Conservation (phyloP, 176 grass and related monocot genomes). For the Carex parvula region DNA sequence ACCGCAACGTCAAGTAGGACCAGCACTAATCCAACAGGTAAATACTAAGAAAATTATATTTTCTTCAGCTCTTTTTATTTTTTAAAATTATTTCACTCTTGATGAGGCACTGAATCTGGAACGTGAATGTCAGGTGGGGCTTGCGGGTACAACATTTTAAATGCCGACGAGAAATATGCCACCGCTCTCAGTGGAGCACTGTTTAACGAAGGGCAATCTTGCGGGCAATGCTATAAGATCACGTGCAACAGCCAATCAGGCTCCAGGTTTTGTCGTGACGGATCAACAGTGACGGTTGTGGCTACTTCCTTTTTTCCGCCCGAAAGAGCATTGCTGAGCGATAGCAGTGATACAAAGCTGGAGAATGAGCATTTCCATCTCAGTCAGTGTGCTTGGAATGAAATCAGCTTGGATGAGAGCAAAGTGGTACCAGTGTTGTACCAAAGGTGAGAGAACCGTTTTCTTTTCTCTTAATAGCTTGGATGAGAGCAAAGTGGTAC, state of each 20-base stretch:
- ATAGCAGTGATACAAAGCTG: background rate
- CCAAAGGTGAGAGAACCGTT: slow-evolving; percentile 16
- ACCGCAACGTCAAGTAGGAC: background rate
- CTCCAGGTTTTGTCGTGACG: background rate
- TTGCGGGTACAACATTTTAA: slow-evolving; percentile 13
- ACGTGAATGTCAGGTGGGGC: slow-evolving; percentile 4
- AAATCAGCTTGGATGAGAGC: background rate
- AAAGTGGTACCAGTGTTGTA: slow-evolving; percentile 16
- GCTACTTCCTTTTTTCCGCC: slow-evolving; percentile 14
- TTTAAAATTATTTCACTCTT: background rate
- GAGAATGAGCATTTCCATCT: slow-evolving; percentile 22
- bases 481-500: background rate
- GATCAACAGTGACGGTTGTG: background rate
- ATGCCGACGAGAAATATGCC: background rate
- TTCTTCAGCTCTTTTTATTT: background rate
- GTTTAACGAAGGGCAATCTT: slow-evolving; percentile 1
- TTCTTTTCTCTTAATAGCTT: background rate
- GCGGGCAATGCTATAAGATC: slow-evolving; percentile 20
- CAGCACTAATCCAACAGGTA: background rate
- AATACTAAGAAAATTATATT: background rate
- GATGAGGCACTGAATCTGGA: background rate
- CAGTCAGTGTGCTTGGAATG: background rate
- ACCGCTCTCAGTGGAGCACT: background rate
- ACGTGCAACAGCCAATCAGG: background rate
- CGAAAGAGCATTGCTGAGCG: background rate